Percentiles rank a stretch among this genome's conserved stretches.
Conservation (phyloP, 2,329 filamentous ascomycete genomes). For the Ophiognomonia clavigignenti-juglandacearum region DNA sequence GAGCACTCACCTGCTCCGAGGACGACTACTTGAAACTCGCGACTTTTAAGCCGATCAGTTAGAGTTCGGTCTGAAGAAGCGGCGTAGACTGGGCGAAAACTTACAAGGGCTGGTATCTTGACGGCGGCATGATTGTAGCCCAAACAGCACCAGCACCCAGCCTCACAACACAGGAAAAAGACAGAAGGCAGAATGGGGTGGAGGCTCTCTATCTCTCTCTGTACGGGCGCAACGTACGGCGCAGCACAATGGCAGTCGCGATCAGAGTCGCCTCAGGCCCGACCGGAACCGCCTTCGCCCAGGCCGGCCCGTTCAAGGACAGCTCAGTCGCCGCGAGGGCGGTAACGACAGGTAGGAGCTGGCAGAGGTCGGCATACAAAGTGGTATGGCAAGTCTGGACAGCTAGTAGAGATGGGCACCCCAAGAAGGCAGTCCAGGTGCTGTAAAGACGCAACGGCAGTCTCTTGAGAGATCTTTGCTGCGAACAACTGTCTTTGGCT, state of each 20-base stretch:
- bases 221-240: slow-evolving; percentile 3
- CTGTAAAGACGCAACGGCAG: no score
- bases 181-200: background rate
- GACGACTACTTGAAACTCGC: slow-evolving; percentile 79
- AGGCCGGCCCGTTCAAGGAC: slow-evolving; percentile 12
- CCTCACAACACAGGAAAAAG: background rate
- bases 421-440: no score
- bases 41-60: slow-evolving; percentile 36
- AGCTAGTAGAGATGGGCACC: background rate
- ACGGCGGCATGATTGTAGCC: slow-evolving; percentile 14
- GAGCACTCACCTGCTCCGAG: slow-evolving; percentile 64
- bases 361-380: slow-evolving; percentile 14
- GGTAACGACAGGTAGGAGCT: slow-evolving; percentile 4
- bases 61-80: background rate
- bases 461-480: no score
- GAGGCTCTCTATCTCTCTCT: background rate
- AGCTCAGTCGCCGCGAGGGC: slow-evolving; percentile 8
- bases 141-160: slow-evolving; percentile 13
- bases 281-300: slow-evolving; percentile 8
- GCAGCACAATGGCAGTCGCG: background rate
- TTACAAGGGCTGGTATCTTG: slow-evolving; percentile 17
- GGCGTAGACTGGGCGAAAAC: background rate
- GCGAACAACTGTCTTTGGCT: background rate
- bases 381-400: background rate
- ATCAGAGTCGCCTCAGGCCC: background rate